These are phyloP conservation scores for Stemphylium beticola DNA, from an alignment of 2,329 filamentous ascomycete species.

Conservation along the genomic window DNA sequence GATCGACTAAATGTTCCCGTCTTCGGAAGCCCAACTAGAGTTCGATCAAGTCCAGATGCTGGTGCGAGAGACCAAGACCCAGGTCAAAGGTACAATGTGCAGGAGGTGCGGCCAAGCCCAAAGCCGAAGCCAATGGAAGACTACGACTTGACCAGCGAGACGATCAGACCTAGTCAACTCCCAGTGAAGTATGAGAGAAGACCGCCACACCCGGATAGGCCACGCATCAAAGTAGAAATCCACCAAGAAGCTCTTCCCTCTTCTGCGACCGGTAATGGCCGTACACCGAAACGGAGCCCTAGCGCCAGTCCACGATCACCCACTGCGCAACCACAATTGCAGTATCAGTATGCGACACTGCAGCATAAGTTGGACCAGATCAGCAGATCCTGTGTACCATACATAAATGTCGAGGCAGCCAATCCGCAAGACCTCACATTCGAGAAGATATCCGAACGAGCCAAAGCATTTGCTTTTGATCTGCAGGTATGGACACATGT, in stretches of 20 bases:
- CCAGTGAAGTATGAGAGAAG: conserved; percentile 5
- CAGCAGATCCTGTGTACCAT: conserved; percentile 20
- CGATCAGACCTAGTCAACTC: conserved; percentile 13
- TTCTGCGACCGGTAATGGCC: neutral
- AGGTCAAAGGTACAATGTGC: conserved; percentile 18
- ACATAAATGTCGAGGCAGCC: conserved; percentile 28
- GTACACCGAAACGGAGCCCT: conserved; percentile 18
- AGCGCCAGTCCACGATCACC: conserved; percentile 26
- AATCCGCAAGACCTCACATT: conserved; percentile 34
- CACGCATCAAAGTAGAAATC: conserved; percentile 34
- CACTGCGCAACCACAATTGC: conserved; percentile 23
- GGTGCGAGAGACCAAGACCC: conserved; percentile 8
- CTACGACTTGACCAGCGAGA: conserved; percentile 15
- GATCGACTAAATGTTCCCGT: conserved; percentile 32
- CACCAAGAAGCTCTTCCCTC: conserved; percentile 22
- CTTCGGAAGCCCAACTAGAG: conserved; percentile 16
- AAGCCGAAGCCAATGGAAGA: conserved; percentile 1
- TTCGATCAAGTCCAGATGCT: conserved; percentile 15
- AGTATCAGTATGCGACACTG: conserved; percentile 25
- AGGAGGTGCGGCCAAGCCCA: conserved; percentile 23
- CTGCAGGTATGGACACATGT: conserved; percentile 31
- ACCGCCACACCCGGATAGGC: conserved; percentile 14
- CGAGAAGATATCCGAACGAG: conserved; percentile 28
- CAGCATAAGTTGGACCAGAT: conserved; percentile 27
- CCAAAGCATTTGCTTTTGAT: conserved; percentile 31